Evolutionary conservation across 177 flowering plant genomes (phyloP), one percentile per base, ranked within the genome.

Genomic region (Tripterygium wilfordii): DNA sequence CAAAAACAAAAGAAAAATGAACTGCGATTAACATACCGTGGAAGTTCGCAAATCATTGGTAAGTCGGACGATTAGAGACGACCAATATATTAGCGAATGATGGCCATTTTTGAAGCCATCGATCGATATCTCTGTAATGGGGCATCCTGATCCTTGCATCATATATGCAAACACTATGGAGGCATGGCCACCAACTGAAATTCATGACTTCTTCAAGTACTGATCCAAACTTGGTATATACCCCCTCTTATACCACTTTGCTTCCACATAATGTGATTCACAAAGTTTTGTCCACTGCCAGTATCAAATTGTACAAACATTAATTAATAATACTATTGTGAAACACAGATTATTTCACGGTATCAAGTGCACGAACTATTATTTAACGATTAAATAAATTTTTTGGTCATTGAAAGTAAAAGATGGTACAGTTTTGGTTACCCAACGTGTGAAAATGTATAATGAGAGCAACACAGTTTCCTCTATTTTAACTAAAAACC

Each of bases 201-300:
- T 47, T 62, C 60, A 53, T 28, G 64, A 65, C 51, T 68, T 65
- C 0, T 36, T 36, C 30, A 74, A 31, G 38, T 74, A 70, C 36
- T 75, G 71, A 1, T 57, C 43, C 2, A 70, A 32, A 22, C 49
- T 51, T 8, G 79, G 79, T 13, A 18, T 53, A 28, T 66, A 49
- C 8, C 67, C 69, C 1, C 37, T 35, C 36, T 29, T 5, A 26
- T 48, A 61, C 74, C 76, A 75, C 17, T 38, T 21, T 30, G 70
- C 68, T 55, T 71, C 77, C 29, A 36, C 49, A 1, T 55, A 18
- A 30, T 60, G 52, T 41, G 72, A 29, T 56, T 27, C 49, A 28
- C 65, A 65, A 8, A 65, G 60, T 25, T 52, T 56, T 32, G 20
- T 21, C 76, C 74, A 71, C 77, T 75, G 45, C 41, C 54, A 29